Evolutionary conservation across 495 filamentous ascomycete genomes (phyloP), one percentile per base, ranked within the genome.

Genomic region (Aspergillus sclerotiicarbonarius): DNA sequence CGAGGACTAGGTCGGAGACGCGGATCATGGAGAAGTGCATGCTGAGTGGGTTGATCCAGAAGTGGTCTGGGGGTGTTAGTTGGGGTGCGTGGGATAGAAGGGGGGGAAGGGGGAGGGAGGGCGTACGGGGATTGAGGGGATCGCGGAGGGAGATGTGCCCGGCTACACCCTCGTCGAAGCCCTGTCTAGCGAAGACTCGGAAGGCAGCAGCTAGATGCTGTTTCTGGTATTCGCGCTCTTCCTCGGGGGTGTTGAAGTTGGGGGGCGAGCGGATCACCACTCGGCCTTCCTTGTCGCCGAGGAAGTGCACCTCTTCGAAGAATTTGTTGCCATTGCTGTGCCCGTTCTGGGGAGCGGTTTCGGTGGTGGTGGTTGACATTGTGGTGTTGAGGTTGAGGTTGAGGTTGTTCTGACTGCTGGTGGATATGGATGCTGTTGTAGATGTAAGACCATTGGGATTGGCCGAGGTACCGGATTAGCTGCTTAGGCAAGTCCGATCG

Each of bases 111-210:
- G 25, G 16, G 25, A 21, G 20, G 6, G 4, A 9, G 25, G 12
- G 25, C 5, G 7, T 30, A 25, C 47, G 68, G 6, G 76, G 75
- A 58, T 80, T 85, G 60, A 82, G 80, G 80, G 84, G 83, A 66
- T 86, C 84, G 9, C 84, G 76, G 13, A 88, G 82, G 4, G 77
- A 82, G 61, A 90, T 88, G 67, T 88, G 85, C 0, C 85, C 85
- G 4, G 77, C 75, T 63, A 85, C 81, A 29, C 87, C 85, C 68
- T 88, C 84, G n/a, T 80, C 83, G 67, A 81, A 87, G 29, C 82
- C 82, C 54, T 73, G 71, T 32, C 79, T 73, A 0, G 83, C 79
- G 59, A 85, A 86, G 49, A 80, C 65, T 18, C 82, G 77, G 63
- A 87, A 87, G 6, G 77, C 81, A 3, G 78, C 84, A 2, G 83